Evolutionary conservation across 176 grass and related monocot genomes (phyloP).

Genomic region (Puccinellia tenuiflora): DNA sequence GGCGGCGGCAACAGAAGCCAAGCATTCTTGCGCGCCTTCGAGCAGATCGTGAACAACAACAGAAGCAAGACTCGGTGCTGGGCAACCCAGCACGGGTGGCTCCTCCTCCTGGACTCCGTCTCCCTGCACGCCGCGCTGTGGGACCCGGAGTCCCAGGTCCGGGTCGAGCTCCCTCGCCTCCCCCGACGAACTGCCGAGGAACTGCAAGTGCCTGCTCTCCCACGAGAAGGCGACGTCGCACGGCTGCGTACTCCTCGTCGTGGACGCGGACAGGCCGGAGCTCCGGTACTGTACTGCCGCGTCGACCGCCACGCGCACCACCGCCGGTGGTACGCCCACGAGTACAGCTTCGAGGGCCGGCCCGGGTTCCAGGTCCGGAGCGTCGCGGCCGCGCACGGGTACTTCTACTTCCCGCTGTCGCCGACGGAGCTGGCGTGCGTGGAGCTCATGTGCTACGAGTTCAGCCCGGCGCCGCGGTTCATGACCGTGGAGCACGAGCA

Average conservation of each 20-base stretch:
- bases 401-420: background rate
- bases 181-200: background rate
- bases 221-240: background rate
- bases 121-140: background rate
- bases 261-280: background rate
- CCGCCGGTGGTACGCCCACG: background rate
- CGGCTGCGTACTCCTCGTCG: background rate
- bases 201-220: background rate
- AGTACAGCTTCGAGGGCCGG: background rate
- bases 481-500: background rate
- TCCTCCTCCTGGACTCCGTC: background rate
- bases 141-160: background rate
- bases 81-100: background rate
- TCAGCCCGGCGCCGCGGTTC: background rate
- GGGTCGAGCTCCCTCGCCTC: background rate
- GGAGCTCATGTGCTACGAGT: background rate
- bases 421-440: background rate
- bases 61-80: background rate
- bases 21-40: background rate
- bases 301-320: background rate
- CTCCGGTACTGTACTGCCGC: background rate
- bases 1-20: background rate
- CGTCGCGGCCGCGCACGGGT: background rate
- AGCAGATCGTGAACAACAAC: background rate
- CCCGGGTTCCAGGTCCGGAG: background rate